phyloP scores from a whole-genome alignment of 2,329 filamentous ascomycete species.

The Lasiodiplodia sp. region DNA sequence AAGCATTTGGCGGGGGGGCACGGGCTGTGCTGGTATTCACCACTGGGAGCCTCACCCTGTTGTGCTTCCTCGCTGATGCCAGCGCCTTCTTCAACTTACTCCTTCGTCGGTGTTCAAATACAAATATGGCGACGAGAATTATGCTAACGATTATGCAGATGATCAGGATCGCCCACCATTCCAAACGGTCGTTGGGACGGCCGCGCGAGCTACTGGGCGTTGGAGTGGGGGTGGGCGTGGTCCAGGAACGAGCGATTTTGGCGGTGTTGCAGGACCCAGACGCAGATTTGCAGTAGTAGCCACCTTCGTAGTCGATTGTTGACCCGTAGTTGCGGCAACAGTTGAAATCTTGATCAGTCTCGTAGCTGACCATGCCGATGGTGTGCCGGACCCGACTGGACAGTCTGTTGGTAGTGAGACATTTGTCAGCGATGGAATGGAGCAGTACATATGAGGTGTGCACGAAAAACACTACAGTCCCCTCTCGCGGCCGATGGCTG shows the following conservation, averaged over 20 bases:
- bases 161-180: neutral
- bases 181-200: neutral
- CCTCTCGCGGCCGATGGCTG: too few species aligned
- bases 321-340: slow-evolving; percentile 2
- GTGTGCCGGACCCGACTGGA: neutral
- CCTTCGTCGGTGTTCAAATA: neutral
- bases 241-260: neutral
- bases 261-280: neutral
- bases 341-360: neutral
- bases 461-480: too few species aligned
- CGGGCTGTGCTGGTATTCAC: neutral
- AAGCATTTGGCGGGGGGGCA: too few species aligned
- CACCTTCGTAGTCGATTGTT: slow-evolving; percentile 1
- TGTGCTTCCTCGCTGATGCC: neutral
- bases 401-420: neutral
- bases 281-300: slow-evolving; percentile 10
- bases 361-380: slow-evolving; percentile 9
- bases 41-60: neutral
- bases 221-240: neutral
- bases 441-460: too few species aligned
- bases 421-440: neutral
- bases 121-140: neutral
- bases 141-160: neutral
- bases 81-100: neutral
- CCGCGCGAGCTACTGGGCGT: neutral